Percentiles rank a stretch among this genome's conserved stretches.
phyloP scores from a whole-genome alignment of 1,284 basidiomycete species.

The Tilletiopsis washingtonensis region DNA sequence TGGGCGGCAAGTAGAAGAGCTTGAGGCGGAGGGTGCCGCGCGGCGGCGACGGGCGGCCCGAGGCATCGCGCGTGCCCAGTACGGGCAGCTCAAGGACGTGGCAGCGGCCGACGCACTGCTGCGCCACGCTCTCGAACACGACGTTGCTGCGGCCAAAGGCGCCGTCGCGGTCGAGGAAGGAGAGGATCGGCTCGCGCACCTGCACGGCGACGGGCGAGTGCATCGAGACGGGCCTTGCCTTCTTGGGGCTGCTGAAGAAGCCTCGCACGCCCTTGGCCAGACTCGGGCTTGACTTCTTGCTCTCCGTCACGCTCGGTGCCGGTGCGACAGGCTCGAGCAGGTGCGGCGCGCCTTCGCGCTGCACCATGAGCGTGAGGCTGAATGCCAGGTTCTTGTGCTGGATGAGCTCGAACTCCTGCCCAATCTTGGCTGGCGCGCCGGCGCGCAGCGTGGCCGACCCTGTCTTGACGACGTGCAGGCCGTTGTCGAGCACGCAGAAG shows the following conservation, averaged over 20 bases:
- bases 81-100: conserved; percentile 40
- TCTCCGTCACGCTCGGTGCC: conserved; percentile 10
- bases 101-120: conserved; percentile 26
- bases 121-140: conserved; percentile 31
- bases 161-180: conserved; percentile 37
- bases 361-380: conserved; percentile 40
- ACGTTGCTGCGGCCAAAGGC: conserved; percentile 35
- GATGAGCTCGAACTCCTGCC: conserved; percentile 75
- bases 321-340: conserved; percentile 15
- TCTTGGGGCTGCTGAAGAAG: conserved; percentile 38
- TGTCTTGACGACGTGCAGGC: conserved; percentile 90
- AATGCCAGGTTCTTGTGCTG: conserved; percentile 44
- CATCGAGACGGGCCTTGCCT: conserved; percentile 8
- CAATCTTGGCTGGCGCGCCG: conserved; percentile 58
- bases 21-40: conserved; percentile 40
- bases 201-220: background rate
- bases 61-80: conserved; percentile 24
- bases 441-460: conserved; percentile 61
- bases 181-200: conserved; percentile 24
- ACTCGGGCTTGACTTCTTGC: conserved; percentile 24
- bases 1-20: conserved; percentile 73
- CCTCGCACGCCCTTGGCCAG: conserved; percentile 27
- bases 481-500: conserved; percentile 88
- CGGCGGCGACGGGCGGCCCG: conserved; percentile 8
- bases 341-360: conserved; percentile 26